Evolutionary conservation across 2,329 filamentous ascomycete species (phyloP).

Genomic region (Leptographium radiaticola): DNA sequence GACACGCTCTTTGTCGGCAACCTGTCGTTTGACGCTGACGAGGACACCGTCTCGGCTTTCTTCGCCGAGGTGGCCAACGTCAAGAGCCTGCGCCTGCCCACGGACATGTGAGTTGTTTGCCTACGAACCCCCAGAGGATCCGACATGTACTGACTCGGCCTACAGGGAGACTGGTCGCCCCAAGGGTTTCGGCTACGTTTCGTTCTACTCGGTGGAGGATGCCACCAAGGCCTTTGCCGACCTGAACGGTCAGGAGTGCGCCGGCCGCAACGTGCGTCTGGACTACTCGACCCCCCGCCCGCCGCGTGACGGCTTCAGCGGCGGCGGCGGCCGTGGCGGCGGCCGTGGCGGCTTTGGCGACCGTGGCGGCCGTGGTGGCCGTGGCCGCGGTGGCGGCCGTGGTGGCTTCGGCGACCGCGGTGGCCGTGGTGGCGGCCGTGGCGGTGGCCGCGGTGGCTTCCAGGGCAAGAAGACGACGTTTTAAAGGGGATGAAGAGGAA

Average conservation of each 20-base stretch:
- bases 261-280: conserved; percentile 63
- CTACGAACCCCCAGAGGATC: too few species aligned
- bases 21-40: conserved; percentile 70
- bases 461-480: conserved; percentile 64
- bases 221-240: conserved; percentile 61
- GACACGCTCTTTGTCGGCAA: conserved; percentile 90
- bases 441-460: conserved; percentile 47
- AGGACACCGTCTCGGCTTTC: conserved; percentile 60
- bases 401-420: conserved; percentile 38
- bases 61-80: conserved; percentile 61
- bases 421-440: conserved; percentile 37
- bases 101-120: conserved; percentile 51
- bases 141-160: too few species aligned
- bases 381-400: conserved; percentile 36
- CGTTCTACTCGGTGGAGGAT: conserved; percentile 70
- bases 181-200: conserved; percentile 90
- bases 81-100: conserved; percentile 74
- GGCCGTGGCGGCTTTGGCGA: conserved; percentile 37
- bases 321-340: conserved; percentile 32
- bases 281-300: conserved; percentile 65
- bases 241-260: conserved; percentile 48
- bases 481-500: conserved; percentile 15
- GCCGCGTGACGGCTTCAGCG: conserved; percentile 37
- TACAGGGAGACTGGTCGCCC: conserved; percentile 65
- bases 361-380: conserved; percentile 31